Evolutionary conservation across 169 alveolate genomes (phyloP).

Genomic region (Plasmodium sp.): DNA sequence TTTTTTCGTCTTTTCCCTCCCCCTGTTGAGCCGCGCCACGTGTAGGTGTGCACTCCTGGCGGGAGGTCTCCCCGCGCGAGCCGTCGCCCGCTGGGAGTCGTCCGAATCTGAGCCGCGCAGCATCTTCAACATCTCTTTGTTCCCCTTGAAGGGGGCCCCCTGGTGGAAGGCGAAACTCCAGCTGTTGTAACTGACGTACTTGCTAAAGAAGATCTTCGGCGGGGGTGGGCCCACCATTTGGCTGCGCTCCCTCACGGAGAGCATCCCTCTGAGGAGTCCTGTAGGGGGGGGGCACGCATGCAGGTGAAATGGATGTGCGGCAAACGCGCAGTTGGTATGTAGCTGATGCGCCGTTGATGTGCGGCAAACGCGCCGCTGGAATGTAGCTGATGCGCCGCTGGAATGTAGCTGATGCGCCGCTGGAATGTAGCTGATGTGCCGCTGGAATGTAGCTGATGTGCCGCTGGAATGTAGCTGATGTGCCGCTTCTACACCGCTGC

Average conservation of each 20-base stretch:
- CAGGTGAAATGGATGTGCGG: background rate
- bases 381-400: background rate
- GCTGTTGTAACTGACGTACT: conserved; percentile 33
- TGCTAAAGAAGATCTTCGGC: conserved; percentile 47
- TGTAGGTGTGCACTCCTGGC: background rate
- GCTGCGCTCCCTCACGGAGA: background rate
- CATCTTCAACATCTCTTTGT: background rate
- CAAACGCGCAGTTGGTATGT: background rate
- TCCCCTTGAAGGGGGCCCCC: background rate
- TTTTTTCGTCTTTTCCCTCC: background rate
- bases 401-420: too few relatives aligned
- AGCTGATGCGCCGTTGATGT: too few relatives aligned
- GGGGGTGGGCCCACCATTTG: background rate
- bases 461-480: too few relatives aligned
- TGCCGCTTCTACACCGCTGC: too few relatives aligned
- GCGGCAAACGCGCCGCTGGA: too few relatives aligned
- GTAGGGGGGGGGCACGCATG: background rate
- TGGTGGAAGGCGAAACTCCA: conserved; percentile 42
- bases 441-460: background rate
- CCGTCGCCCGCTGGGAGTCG: background rate
- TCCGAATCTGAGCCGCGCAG: background rate
- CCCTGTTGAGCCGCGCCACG: background rate
- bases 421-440: background rate
- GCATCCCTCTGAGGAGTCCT: conserved; percentile 11
- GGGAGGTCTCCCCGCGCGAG: background rate